phyloP scores from a whole-genome alignment of 164 flowering plant genomes.

The Litsea cubeba region DNA sequence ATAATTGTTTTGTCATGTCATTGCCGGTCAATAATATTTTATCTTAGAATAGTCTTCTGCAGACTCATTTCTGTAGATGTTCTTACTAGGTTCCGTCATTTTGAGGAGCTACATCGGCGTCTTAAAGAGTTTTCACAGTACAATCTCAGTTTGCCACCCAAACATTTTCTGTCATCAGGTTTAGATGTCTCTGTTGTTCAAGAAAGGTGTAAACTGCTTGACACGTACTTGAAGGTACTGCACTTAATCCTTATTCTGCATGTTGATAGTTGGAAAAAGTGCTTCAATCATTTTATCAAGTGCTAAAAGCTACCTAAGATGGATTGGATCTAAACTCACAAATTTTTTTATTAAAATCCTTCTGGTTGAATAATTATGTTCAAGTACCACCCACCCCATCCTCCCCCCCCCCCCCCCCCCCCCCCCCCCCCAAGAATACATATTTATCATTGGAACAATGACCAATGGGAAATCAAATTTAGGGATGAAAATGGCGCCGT shows the following conservation, averaged over 20 bases:
- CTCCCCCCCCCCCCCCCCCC: neutral
- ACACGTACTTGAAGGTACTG: constrained; percentile 78
- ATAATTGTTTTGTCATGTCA: neutral
- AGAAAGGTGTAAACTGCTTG: constrained; percentile 89
- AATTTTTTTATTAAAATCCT: neutral
- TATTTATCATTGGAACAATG: neutral
- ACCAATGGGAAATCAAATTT: neutral
- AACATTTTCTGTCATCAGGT: constrained; percentile 91
- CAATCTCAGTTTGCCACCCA: constrained; percentile 96
- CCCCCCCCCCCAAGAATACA: too few relatives aligned
- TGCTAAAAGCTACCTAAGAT: neutral
- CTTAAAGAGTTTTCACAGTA: constrained; percentile 86
- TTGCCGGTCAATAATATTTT: neutral
- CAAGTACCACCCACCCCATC: neutral
- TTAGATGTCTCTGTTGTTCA: constrained; percentile 74
- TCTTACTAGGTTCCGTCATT: constrained; percentile 77
- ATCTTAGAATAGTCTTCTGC: neutral
- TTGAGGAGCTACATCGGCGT: constrained; percentile 95
- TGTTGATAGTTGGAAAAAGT: neutral
- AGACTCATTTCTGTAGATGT: neutral
- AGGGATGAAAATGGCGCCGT: too few relatives aligned
- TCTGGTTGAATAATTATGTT: neutral
- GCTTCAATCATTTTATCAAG: neutral
- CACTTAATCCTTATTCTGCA: neutral
- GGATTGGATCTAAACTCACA: neutral